phyloP scores from a whole-genome alignment of 192 early-diverging fungal species.

The Endogone sp. region DNA sequence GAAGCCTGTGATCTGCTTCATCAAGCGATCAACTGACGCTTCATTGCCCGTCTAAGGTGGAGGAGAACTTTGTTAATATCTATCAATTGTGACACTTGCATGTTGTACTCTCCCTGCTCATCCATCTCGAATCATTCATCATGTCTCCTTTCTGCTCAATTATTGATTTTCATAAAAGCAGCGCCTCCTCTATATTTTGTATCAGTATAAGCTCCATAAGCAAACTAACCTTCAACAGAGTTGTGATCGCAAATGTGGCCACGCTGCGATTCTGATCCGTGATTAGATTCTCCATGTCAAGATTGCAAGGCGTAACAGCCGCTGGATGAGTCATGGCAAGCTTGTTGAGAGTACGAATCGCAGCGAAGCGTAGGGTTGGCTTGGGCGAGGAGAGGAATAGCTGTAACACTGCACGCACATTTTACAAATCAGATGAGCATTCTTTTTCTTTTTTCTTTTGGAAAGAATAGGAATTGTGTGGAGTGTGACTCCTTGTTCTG shows the following conservation, averaged over 20 bases:
- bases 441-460: too few species aligned
- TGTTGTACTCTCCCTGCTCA: too few species aligned
- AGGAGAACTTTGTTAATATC: conserved; percentile 7
- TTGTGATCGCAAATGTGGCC: conserved; percentile 98
- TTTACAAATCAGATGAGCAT: too few species aligned
- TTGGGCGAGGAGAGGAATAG: conserved; percentile 92
- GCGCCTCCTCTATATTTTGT: too few species aligned
- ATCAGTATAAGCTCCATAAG: too few species aligned
- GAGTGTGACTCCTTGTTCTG: too few species aligned
- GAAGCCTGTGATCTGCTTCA: conserved; percentile 99
- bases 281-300: conserved; percentile 98
- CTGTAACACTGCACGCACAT: conserved; percentile 63
- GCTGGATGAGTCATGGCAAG: conserved; percentile 86
- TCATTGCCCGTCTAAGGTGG: conserved; percentile 86
- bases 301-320: conserved; percentile 91
- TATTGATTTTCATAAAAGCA: too few species aligned
- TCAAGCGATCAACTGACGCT: conserved; percentile 93
- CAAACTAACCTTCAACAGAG: conserved; percentile 84
- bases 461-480: neutral
- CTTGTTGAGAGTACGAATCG: conserved; percentile 94
- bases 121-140: too few species aligned
- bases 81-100: too few species aligned
- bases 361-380: conserved; percentile 91
- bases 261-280: conserved; percentile 96
- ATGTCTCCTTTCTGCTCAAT: too few species aligned